Base-by-base conservation (phyloP, 345 rosid genomes). In the Citrus glauca region DNA sequence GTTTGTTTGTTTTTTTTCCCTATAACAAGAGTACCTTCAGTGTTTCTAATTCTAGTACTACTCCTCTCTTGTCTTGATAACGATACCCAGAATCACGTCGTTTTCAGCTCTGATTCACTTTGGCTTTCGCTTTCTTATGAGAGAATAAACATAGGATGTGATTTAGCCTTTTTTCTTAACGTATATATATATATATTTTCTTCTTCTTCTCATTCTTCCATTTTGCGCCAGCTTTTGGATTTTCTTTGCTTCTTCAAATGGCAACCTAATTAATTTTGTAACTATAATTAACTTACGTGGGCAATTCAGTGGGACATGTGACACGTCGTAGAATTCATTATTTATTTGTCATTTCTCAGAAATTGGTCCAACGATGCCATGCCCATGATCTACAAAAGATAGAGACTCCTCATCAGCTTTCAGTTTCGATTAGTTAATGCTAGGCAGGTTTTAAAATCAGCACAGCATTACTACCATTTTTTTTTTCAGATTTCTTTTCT, bases 51-150 rank as follows among this genome's bases (percentile, higher is more conserved):
- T 24, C 53, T 11, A 16, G 14, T 11, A 7, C 14, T 14, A 27
- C 37, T 10, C 45, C 7, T 66, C 33, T 33, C 71, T 20, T 66
- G 40, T 50, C 27, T 7, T 7, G 19, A 22, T 22, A 11, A 20
- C 8, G 17, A 40, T 45, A 45, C 17, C 50, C 50, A 45, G 55
- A 33, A 50, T 22, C 32, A 66, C 65, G 72, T 80, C 77, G 45
- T 71, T 76, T 55, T 80, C 76, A 17, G 3, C 57, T 33, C 77
- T 66, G 64, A 76, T 81, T 76, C 53, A 7, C 24, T 66, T 38
- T 6, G n/a, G 5, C 8, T 19, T 19, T 50, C n/a, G 24, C 66
- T 33, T 72, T 33, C 57, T 69, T 27, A 45, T 10, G 4, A 7
- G 9, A 1, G 13, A 45, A 17, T 67, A 37, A 67, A 22, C 50